Evolutionary conservation across 2,329 filamentous ascomycete genomes (phyloP).

Genomic region (Xylaria digitata): DNA sequence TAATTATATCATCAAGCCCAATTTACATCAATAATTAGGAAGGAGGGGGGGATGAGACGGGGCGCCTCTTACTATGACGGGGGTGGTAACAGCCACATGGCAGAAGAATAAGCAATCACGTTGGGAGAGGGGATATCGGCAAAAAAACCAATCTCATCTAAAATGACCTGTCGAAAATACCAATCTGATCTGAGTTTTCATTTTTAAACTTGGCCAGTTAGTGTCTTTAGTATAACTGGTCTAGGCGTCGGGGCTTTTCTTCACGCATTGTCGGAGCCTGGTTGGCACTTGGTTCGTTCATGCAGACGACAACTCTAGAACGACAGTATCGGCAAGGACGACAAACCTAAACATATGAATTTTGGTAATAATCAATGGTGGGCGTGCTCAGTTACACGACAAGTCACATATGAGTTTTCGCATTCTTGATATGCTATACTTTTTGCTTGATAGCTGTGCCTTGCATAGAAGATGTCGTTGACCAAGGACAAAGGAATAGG

Average conservation of each 20-base stretch:
- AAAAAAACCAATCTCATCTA: neutral
- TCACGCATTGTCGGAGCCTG: neutral
- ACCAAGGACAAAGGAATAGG: neutral
- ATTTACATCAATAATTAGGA: neutral
- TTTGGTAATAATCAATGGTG: neutral
- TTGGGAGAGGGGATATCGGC: neutral
- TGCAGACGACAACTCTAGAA: neutral
- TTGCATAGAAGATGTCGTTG: too few species aligned
- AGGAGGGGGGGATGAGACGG: too few species aligned
- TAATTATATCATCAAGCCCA: neutral
- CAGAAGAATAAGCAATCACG: constrained; percentile 2
- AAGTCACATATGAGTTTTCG: neutral
- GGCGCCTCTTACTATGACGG: too few species aligned
- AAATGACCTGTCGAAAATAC: neutral
- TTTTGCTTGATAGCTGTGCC: too few species aligned
- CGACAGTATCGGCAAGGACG: neutral
- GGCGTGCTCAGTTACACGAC: neutral
- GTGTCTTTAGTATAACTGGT: neutral
- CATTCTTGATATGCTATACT: neutral
- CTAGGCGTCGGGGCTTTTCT: neutral
- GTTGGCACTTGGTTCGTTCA: neutral
- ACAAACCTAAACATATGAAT: neutral
- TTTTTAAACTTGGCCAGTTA: neutral
- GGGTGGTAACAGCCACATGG: neutral
- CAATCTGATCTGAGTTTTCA: neutral